Percentiles rank a stretch among this genome's conserved stretches.
These are phyloP conservation scores for Nigrospora oryzae DNA, from an alignment of 2,329 filamentous ascomycete species.

Conservation along the genomic window DNA sequence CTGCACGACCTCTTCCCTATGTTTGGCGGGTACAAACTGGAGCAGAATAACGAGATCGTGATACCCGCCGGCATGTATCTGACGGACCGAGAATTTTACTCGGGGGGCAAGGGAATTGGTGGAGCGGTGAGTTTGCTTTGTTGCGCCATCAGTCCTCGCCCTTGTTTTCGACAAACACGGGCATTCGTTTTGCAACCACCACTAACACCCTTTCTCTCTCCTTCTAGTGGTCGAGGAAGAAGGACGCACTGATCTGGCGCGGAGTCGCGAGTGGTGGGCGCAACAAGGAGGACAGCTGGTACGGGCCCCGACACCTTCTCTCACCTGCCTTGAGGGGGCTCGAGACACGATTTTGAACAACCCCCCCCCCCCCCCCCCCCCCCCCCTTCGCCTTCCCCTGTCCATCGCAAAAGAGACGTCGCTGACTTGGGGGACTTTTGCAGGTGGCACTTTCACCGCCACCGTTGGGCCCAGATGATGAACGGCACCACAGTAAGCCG, in stretches of 20 bases:
- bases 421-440: no score
- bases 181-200: no score
- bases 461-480: slow-evolving; percentile 59
- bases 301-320: no score
- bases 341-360: no score
- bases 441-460: slow-evolving; percentile 59
- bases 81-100: slow-evolving; percentile 45
- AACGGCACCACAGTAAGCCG: slow-evolving; percentile 48
- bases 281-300: slow-evolving; percentile 36
- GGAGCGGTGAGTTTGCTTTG: slow-evolving; percentile 14
- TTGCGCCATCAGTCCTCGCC: no score
- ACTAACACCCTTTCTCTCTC: no score
- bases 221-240: slow-evolving; percentile 45
- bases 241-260: slow-evolving; percentile 49
- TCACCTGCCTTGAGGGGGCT: no score
- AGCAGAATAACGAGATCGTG: slow-evolving; percentile 55
- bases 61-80: slow-evolving; percentile 60
- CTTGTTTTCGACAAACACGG: no score
- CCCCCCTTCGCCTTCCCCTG: no score
- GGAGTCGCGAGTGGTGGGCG: slow-evolving; percentile 54
- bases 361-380: no score
- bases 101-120: slow-evolving; percentile 44
- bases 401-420: no score
- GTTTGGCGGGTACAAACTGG: slow-evolving; percentile 55
- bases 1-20: slow-evolving; percentile 49